Percentiles rank a stretch among this genome's conserved stretches.
Conservation (phyloP, 2,329 filamentous ascomycete species). For the Chaetomium sp. region DNA sequence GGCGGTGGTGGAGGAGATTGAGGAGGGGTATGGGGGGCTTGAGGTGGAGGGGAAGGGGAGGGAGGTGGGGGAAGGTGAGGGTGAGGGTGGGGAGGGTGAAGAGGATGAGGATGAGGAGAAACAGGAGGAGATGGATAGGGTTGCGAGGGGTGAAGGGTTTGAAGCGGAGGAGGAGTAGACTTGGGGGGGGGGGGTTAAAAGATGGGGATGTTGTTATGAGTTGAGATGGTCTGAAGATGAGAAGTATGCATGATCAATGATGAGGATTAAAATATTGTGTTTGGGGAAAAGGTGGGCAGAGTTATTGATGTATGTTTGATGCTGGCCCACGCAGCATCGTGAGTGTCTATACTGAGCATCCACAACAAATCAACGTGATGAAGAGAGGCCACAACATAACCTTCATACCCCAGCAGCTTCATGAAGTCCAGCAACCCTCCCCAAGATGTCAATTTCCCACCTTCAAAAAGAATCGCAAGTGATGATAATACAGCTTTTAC, state of each 20-base stretch:
- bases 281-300: too few species aligned
- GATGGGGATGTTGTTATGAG: not conserved
- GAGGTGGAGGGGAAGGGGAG: constrained; percentile 18
- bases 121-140: constrained; percentile 17
- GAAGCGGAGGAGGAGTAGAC: constrained; percentile 26
- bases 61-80: too few species aligned
- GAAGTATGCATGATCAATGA: not conserved
- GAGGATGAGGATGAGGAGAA: constrained; percentile 25
- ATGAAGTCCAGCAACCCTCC: too few species aligned
- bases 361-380: too few species aligned
- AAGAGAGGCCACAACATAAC: too few species aligned
- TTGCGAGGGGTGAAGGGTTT: constrained; percentile 26
- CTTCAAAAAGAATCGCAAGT: too few species aligned
- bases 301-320: too few species aligned
- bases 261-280: not conserved
- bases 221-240: not conserved
- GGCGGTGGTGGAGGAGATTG: constrained; percentile 22
- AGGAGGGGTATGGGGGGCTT: constrained; percentile 25
- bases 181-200: not conserved
- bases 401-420: too few species aligned
- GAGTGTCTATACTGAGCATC: too few species aligned
- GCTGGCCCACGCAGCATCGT: too few species aligned
- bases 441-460: too few species aligned
- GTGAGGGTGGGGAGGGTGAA: constrained; percentile 12
- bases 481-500: too few species aligned